A percentile compares a stretch with the other conserved stretches of the same genome.
Evolutionary conservation across 139 green algal genomes (phyloP).

Genomic region (Chlorokybus atmophyticus): DNA sequence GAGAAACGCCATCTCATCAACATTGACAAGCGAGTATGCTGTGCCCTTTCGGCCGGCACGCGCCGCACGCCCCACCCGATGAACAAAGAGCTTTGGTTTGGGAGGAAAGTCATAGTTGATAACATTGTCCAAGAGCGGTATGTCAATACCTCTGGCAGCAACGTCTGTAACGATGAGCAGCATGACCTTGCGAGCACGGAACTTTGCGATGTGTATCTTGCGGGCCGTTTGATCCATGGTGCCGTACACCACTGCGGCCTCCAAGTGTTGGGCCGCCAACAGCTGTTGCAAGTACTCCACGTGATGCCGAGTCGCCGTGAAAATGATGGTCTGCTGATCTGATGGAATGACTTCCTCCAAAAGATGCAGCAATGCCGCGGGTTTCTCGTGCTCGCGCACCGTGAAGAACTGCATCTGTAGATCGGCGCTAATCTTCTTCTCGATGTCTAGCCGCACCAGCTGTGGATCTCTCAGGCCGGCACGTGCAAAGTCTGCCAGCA

Average conservation of each 20-base stretch:
- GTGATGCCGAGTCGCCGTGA: constrained; percentile 74
- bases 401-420: constrained; percentile 50
- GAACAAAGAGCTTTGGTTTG: constrained; percentile 73
- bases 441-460: constrained; percentile 83
- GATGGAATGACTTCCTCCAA: constrained; percentile 53
- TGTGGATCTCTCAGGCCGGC: constrained; percentile 66
- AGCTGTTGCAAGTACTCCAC: constrained; percentile 77
- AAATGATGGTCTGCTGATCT: constrained; percentile 50
- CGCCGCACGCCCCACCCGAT: constrained; percentile 62
- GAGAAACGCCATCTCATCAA: constrained; percentile 53
- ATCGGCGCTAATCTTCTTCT: constrained; percentile 73
- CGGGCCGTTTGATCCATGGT: constrained; percentile 89
- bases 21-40: constrained; percentile 52
- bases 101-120: constrained; percentile 71
- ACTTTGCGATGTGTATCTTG: constrained; percentile 88
- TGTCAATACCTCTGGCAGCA: constrained; percentile 92
- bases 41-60: constrained; percentile 52
- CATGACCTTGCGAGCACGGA: constrained; percentile 38
- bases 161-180: constrained; percentile 93
- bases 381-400: constrained; percentile 71
- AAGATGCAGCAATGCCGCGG: constrained; percentile 75
- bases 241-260: constrained; percentile 65
- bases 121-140: constrained; percentile 96
- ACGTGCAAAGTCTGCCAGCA: constrained; percentile 84
- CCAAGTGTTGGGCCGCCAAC: constrained; percentile 51